phyloP scores from a whole-genome alignment of 1,284 basidiomycete species.

The Pseudozyma pruni region DNA sequence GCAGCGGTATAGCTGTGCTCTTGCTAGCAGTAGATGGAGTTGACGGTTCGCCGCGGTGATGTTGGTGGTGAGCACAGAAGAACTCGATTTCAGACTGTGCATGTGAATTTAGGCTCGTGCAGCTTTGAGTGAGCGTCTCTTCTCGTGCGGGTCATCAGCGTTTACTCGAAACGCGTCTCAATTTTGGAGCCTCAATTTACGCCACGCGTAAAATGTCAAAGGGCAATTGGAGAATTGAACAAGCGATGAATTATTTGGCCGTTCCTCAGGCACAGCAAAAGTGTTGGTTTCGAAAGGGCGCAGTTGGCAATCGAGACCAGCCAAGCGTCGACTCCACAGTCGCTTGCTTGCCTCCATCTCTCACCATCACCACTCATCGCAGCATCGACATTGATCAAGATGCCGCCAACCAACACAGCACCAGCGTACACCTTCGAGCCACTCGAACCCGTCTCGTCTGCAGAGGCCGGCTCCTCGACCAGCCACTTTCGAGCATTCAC shows the following conservation, averaged over 20 bases:
- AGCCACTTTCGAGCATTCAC: conserved; percentile 40
- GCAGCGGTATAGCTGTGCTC: too few species aligned
- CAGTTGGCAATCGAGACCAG: too few species aligned
- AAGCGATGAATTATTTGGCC: too few species aligned
- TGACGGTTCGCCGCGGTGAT: too few species aligned
- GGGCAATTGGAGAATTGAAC: neutral
- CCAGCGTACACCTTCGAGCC: conserved; percentile 31
- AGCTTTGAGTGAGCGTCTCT: too few species aligned
- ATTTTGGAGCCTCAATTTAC: conserved; percentile 22
- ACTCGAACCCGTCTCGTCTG: conserved; percentile 16
- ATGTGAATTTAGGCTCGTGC: conserved; percentile 13
- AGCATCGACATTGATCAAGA: neutral
- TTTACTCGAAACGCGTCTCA: conserved; percentile 7
- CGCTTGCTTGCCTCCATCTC: neutral
- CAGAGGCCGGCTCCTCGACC: conserved; percentile 23
- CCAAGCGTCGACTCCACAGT: neutral
- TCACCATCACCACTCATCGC: neutral
- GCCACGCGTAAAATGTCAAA: conserved; percentile 21
- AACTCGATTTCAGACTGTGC: neutral
- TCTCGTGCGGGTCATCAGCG: conserved; percentile 24
- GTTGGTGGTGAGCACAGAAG: neutral
- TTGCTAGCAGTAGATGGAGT: too few species aligned
- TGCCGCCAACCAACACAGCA: conserved; percentile 8
- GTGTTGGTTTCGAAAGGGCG: conserved; percentile 15
- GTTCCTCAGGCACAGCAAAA: neutral